These are phyloP conservation scores for Curvularia sp. DNA, from an alignment of 2,329 filamentous ascomycete genomes.

Conservation along the genomic window DNA sequence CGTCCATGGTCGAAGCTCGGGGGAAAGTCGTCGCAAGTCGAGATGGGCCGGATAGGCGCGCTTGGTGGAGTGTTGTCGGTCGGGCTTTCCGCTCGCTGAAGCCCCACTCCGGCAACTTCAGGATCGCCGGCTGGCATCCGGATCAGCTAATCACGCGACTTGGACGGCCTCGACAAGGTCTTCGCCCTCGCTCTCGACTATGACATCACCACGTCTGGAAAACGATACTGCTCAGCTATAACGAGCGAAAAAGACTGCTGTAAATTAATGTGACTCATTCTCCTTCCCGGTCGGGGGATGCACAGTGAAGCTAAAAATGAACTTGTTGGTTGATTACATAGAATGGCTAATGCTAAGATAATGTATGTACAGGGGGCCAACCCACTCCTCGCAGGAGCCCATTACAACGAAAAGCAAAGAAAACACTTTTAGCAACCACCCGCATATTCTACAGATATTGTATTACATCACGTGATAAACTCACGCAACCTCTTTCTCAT, in stretches of 20 bases:
- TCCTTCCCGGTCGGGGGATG: background rate
- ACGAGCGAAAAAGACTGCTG: too few relatives aligned
- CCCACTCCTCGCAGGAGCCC: too few relatives aligned
- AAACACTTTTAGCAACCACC: background rate
- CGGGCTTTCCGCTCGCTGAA: conserved; percentile 22
- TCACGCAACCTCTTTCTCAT: conserved; percentile 32
- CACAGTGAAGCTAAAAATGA: background rate
- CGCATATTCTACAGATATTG: background rate
- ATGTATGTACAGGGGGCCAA: too few relatives aligned
- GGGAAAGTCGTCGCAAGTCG: conserved; percentile 23
- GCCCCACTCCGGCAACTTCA: conserved; percentile 22
- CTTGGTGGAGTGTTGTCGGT: conserved; percentile 21
- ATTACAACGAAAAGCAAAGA: conserved; percentile 11
- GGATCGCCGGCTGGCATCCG: conserved; percentile 9
- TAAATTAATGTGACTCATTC: background rate
- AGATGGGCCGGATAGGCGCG: conserved; percentile 27
- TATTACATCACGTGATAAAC: conserved; percentile 5
- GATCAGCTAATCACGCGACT: conserved; percentile 22
- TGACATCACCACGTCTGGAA: conserved; percentile 8
- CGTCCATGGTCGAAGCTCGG: conserved; percentile 41
- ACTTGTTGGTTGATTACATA: background rate
- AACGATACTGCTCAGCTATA: background rate
- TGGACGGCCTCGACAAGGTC: background rate
- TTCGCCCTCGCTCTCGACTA: background rate
- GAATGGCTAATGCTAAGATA: background rate